A percentile compares a stretch with the other conserved stretches of the same genome.
phyloP scores from a whole-genome alignment of 2,329 filamentous ascomycete genomes.

The Lecanoromycetidae sp. region DNA sequence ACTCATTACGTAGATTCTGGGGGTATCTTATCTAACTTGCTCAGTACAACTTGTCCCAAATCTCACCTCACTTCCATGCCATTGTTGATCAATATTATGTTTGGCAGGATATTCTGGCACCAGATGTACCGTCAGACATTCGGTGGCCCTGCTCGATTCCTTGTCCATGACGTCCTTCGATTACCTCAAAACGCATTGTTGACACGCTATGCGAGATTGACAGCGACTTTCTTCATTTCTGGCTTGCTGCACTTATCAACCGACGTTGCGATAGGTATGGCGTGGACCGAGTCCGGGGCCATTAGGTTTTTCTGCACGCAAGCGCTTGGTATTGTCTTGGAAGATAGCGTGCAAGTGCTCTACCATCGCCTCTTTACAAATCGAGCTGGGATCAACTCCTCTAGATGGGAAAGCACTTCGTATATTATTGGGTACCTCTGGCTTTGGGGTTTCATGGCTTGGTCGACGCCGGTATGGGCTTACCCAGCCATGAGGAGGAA shows the following conservation, averaged over 20 bases:
- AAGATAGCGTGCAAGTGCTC: neutral
- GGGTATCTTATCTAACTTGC: no score
- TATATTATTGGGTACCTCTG: neutral
- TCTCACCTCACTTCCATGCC: no score
- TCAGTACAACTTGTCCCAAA: no score
- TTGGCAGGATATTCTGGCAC: slow-evolving; percentile 1
- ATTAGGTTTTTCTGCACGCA: neutral
- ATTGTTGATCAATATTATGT: no score
- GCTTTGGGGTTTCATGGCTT: neutral
- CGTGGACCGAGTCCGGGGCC: neutral
- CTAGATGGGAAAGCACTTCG: neutral
- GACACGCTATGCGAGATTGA: neutral
- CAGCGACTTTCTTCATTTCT: slow-evolving; percentile 2
- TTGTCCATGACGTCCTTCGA: neutral
- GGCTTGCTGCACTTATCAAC: neutral
- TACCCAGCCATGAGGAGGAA: neutral
- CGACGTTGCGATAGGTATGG: neutral
- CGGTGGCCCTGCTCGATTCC: neutral
- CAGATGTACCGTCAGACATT: neutral
- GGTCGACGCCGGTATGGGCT: neutral
- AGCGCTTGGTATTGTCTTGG: slow-evolving; percentile 4
- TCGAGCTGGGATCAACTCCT: neutral
- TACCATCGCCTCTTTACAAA: neutral
- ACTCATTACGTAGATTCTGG: no score
- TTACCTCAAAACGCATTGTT: neutral